Percentiles rank a stretch among this genome's conserved stretches.
These are phyloP conservation scores for Rhizopogon vesiculosus DNA, from an alignment of 768 basidiomycete species.

Conservation along the genomic window DNA sequence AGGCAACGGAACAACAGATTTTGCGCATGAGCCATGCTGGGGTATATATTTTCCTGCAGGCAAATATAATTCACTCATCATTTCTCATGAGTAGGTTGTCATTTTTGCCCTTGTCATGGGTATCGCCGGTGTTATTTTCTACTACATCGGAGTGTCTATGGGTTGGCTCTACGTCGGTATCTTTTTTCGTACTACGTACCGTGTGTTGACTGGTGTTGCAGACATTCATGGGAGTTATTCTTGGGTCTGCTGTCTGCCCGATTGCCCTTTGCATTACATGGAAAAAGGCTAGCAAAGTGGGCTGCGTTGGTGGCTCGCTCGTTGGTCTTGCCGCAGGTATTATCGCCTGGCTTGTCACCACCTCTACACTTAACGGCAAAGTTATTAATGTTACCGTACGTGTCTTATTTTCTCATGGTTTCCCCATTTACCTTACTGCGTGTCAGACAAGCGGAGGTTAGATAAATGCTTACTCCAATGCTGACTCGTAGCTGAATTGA, in stretches of 20 bases:
- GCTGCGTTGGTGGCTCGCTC: slow-evolving; percentile 72
- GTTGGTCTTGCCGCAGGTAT: slow-evolving; percentile 66
- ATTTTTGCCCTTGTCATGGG: slow-evolving; percentile 76
- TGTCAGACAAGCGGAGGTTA: slow-evolving; percentile 47
- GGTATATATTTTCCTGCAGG: slow-evolving; percentile 30
- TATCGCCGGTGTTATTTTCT: slow-evolving; percentile 81
- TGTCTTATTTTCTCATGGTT: slow-evolving; percentile 3
- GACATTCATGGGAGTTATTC: slow-evolving; percentile 86
- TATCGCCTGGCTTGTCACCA: slow-evolving; percentile 83
- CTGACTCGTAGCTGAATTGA: not conserved
- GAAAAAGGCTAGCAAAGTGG: slow-evolving; percentile 81
- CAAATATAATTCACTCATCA: not conserved
- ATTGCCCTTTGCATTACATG: slow-evolving; percentile 85
- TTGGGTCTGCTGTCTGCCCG: slow-evolving; percentile 82
- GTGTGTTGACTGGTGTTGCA: slow-evolving; percentile 18
- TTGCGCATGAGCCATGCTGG: slow-evolving; percentile 63
- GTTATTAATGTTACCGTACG: slow-evolving; percentile 66
- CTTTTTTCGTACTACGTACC: not conserved
- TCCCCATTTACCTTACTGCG: not conserved
- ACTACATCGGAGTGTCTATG: slow-evolving; percentile 87
- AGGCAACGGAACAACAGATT: slow-evolving; percentile 71
- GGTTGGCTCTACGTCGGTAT: slow-evolving; percentile 84
- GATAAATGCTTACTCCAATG: slow-evolving; percentile 18
- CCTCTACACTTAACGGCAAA: slow-evolving; percentile 62
- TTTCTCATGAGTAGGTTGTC: slow-evolving; percentile 40